Percentiles rank a stretch among this genome's conserved stretches.
These are phyloP conservation scores for Coniosporium apollinis DNA, from an alignment of 495 filamentous ascomycete species.

Conservation along the genomic window DNA sequence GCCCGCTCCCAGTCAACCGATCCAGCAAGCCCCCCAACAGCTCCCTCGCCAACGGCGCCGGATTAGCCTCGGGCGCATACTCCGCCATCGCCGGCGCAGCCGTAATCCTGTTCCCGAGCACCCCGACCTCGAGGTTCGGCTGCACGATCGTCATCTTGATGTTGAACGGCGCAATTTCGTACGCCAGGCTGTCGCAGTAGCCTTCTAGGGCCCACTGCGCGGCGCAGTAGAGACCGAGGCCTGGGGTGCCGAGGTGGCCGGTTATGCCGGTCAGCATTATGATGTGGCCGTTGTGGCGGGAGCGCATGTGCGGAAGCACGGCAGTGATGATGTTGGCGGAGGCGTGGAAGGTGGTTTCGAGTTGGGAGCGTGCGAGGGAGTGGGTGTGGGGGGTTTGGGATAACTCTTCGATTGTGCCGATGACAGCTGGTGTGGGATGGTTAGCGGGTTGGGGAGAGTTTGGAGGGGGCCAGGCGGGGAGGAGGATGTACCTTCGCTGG, in stretches of 20 bases:
- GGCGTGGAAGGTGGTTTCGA: conserved; percentile 87
- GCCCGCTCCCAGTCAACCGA: too few species aligned
- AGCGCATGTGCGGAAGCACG: conserved; percentile 60
- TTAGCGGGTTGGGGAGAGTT: too few species aligned
- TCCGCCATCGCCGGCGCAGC: conserved; percentile 57
- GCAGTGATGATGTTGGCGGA: conserved; percentile 93
- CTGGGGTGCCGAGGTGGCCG: conserved; percentile 83
- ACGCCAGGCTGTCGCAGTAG: conserved; percentile 91
- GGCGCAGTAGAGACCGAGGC: conserved; percentile 78
- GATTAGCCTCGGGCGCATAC: conserved; percentile 58
- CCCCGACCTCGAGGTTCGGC: conserved; percentile 66
- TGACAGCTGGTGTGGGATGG: conserved; percentile 39
- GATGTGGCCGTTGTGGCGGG: conserved; percentile 69
- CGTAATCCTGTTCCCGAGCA: conserved; percentile 71
- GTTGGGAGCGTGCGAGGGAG: conserved; percentile 73
- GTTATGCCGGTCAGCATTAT: conserved; percentile 80
- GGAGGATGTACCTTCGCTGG: conserved; percentile 62
- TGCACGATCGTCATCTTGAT: conserved; percentile 92
- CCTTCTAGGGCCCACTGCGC: conserved; percentile 92
- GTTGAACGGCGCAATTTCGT: conserved; percentile 95
- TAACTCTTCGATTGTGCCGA: conserved; percentile 87
- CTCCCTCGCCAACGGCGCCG: conserved; percentile 62
- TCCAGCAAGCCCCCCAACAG: conserved; percentile 61
- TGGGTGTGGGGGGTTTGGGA: conserved; percentile 51
- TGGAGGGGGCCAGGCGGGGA: too few species aligned